Percentiles rank a stretch among this genome's conserved stretches.
Conservation (phyloP, 768 basidiomycete species). For the Austroboletus festivus region DNA sequence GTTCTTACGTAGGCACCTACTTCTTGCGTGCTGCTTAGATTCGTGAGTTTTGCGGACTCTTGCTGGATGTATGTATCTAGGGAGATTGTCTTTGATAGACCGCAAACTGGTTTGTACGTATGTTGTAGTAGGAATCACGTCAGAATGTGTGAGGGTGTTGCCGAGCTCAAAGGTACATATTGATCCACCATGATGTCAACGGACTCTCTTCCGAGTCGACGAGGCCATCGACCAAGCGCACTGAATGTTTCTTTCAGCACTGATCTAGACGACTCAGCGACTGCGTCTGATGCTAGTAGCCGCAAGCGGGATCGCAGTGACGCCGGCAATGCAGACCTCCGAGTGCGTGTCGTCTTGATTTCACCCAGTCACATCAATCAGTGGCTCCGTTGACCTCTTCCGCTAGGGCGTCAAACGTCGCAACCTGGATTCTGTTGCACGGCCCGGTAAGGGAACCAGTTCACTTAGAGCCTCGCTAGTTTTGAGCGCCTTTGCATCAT, state of each 20-base stretch:
- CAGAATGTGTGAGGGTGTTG: no score
- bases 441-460: slow-evolving; percentile 11
- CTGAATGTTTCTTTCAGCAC: slow-evolving; percentile 53
- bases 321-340: slow-evolving; percentile 1
- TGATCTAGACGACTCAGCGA: slow-evolving; percentile 27
- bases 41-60: slow-evolving; percentile 11
- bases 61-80: slow-evolving; percentile 10
- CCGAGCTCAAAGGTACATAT: no score
- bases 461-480: neutral
- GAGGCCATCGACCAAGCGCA: slow-evolving; percentile 46
- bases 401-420: slow-evolving; percentile 26
- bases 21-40: slow-evolving; percentile 15
- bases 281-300: slow-evolving; percentile 23
- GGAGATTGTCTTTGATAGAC: neutral
- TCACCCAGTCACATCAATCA: neutral
- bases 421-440: slow-evolving; percentile 21
- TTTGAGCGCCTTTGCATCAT: slow-evolving; percentile 1
- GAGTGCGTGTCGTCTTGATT: no score
- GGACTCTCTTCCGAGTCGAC: slow-evolving; percentile 18
- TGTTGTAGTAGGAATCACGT: no score
- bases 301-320: slow-evolving; percentile 27
- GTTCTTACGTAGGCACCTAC: slow-evolving; percentile 9
- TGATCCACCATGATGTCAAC: neutral
- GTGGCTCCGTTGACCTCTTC: neutral
- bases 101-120: no score